Conservation (phyloP, 2,329 filamentous ascomycete genomes). For the Colletotrichum graminicola region DNA sequence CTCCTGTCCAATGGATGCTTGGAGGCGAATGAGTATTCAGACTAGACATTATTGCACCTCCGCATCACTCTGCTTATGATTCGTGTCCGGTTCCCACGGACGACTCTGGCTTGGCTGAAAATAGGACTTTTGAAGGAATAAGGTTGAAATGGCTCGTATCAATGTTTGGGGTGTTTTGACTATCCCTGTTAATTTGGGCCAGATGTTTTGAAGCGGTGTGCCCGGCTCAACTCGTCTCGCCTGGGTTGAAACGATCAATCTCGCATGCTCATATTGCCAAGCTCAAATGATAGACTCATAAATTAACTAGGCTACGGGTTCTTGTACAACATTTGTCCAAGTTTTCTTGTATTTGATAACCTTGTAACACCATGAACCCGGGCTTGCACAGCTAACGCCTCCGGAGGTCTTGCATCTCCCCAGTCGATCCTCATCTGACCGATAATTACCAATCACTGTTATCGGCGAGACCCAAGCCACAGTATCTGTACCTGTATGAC, state of each 20-base stretch:
- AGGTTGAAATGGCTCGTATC: neutral
- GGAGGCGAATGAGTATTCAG: neutral
- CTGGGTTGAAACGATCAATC: neutral
- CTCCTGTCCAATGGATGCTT: neutral
- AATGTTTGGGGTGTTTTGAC: neutral
- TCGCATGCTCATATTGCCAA: neutral
- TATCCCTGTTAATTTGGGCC: neutral
- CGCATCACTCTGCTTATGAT: neutral
- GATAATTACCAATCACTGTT: too few species aligned
- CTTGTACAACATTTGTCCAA: neutral
- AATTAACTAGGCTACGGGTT: neutral
- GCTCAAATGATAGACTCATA: fast-evolving
- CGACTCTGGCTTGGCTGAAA: neutral
- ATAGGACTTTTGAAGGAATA: neutral
- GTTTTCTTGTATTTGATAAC: neutral
- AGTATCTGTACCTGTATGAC: too few species aligned
- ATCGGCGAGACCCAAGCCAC: too few species aligned
- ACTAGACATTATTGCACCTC: neutral
- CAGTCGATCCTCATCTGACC: too few species aligned
- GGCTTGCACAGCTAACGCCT: neutral
- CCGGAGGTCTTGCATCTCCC: neutral
- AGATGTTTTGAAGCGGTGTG: neutral
- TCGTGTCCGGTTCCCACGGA: neutral
- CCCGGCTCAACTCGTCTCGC: neutral
- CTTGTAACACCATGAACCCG: neutral